These are phyloP conservation scores for Lactarius hatsudake DNA, from an alignment of 768 basidiomycete genomes.

Conservation along the genomic window DNA sequence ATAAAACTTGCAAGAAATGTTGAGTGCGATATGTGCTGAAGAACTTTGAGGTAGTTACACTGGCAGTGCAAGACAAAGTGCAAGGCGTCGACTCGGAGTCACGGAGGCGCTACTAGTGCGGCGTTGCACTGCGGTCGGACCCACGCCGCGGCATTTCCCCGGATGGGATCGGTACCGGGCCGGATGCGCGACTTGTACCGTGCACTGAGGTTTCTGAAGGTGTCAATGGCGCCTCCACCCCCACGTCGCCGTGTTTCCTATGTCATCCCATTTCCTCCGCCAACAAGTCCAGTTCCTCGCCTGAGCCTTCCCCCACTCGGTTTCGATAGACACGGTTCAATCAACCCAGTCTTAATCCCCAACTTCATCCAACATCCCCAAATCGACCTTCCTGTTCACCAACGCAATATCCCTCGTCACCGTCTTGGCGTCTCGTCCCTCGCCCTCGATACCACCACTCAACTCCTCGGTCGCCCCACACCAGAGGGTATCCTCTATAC, in stretches of 20 bases:
- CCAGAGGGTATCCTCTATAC: constrained; percentile 91
- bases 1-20: too few relatives aligned
- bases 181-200: too few relatives aligned
- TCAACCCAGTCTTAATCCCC: constrained; percentile 63
- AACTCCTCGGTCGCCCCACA: constrained; percentile 55
- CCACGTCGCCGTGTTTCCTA: constrained; percentile 78
- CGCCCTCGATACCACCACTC: constrained; percentile 83
- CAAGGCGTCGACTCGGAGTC: too few relatives aligned
- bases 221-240: constrained; percentile 34
- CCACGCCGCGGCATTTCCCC: too few relatives aligned
- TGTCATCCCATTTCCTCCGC: constrained; percentile 65
- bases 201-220: background rate
- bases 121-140: too few relatives aligned
- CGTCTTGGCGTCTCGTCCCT: constrained; percentile 82
- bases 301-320: constrained; percentile 71
- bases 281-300: constrained; percentile 56
- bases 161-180: too few relatives aligned
- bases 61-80: too few relatives aligned
- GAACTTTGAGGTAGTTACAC: too few relatives aligned
- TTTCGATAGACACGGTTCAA: constrained; percentile 59
- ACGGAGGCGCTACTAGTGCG: too few relatives aligned
- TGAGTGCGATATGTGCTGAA: too few relatives aligned
- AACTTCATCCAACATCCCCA: constrained; percentile 26
- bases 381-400: background rate
- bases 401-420: constrained; percentile 46